A percentile compares a stretch with the other conserved stretches of the same genome.
Evolutionary conservation across 805 yeast genomes (phyloP).

Genomic region (Myxozyma neotropica): DNA sequence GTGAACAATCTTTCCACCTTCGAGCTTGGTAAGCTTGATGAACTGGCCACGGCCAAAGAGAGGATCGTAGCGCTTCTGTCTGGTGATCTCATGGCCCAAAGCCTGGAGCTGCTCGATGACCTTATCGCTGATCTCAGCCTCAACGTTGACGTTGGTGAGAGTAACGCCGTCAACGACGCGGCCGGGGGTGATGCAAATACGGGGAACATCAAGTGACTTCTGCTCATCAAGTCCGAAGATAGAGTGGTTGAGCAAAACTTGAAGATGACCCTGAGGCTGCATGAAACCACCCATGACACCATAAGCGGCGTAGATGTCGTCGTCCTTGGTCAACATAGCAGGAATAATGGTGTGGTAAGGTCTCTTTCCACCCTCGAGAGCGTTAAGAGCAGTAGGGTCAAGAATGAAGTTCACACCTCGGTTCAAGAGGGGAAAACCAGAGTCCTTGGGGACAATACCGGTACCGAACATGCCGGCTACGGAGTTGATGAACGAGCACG

Average conservation of each 20-base stretch:
- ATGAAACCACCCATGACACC: conserved; percentile 88
- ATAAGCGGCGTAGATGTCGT: conserved; percentile 64
- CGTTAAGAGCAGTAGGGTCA: conserved; percentile 58
- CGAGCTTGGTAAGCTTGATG: conserved; percentile 48
- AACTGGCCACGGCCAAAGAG: conserved; percentile 63
- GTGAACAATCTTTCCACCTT: conserved; percentile 52
- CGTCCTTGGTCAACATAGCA: conserved; percentile 65
- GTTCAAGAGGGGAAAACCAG: conserved; percentile 73
- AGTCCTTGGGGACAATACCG: conserved; percentile 59
- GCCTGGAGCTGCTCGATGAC: conserved; percentile 51
- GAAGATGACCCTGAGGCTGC: conserved; percentile 85
- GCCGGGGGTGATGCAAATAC: conserved; percentile 65
- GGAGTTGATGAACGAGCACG: conserved; percentile 79
- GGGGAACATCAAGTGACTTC: conserved; percentile 72
- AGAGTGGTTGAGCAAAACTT: conserved; percentile 67
- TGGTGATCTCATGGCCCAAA: conserved; percentile 62
- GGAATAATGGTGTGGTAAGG: conserved; percentile 86
- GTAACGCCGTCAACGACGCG: conserved; percentile 62
- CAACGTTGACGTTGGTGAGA: conserved; percentile 61
- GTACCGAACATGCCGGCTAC: conserved; percentile 71
- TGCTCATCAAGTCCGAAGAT: conserved; percentile 70
- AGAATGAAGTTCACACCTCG: conserved; percentile 77
- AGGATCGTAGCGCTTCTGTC: conserved; percentile 31
- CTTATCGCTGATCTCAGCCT: conserved; percentile 59
- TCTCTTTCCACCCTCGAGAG: conserved; percentile 67